Evolutionary conservation across 2,329 filamentous ascomycete genomes (phyloP), one percentile per base, ranked within the genome.

Genomic region (Drechslerella dactyloides): DNA sequence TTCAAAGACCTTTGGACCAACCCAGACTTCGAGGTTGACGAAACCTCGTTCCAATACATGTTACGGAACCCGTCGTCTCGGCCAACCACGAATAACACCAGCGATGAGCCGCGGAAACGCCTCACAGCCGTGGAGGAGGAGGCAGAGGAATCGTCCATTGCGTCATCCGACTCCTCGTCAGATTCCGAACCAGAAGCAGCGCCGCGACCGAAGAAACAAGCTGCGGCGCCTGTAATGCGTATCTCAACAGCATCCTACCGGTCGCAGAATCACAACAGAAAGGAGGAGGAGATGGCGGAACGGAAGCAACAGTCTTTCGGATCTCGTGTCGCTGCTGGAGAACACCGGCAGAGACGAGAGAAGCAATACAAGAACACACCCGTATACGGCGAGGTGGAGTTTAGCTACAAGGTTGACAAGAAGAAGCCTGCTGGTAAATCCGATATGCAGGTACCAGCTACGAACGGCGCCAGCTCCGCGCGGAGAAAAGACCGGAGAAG

Each of bases 1-100:
- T 97, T 99, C 84, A 85, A 85, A 75, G 87, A 88, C 76, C 81
- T 99, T 73, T 99, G 97, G 81, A 89, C 97, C 78, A 91, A 97
- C 79, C 89, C 93, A 76, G 93, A 96, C 65, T 97, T 96, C 80
- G 86, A 86, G 76, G 90, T 99, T 69, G 93, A 99, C 79, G 94
- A 99, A 81, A 89, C 82, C 42, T 96, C 89, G 74, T 85, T 87
- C 77, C 93, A 97, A 79, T 99, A 96, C 83, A 86, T 88, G 69
- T 85, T 89, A 51, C 87, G 96, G 80, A 99, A 99, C 78, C 91
- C 94, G 2, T 96, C 91, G 80, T 94, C 91, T 6, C 76, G 78
- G 44, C 74, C 76, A 44, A 73, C 73, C 30, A 75, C 78, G 64
- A 73, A 78, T 56, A n/a, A 61, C 66, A 17, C 79, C 81, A 56